Percentiles rank a stretch among this genome's conserved stretches.
phyloP scores from a whole-genome alignment of 768 basidiomycete species.

The Pleurotus pulmonarius region DNA sequence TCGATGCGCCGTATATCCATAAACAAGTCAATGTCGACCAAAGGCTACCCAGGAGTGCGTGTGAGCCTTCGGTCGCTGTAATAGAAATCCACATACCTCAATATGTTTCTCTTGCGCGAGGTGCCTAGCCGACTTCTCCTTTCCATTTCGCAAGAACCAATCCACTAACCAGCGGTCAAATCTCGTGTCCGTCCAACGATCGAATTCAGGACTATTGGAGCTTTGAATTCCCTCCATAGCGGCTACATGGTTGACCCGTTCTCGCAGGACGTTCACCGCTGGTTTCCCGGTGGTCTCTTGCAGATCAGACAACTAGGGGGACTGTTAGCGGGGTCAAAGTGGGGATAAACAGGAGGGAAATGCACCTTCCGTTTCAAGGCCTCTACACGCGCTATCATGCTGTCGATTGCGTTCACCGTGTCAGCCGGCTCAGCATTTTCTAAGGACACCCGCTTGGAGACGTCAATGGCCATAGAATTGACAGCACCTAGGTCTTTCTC shows the following conservation, averaged over 20 bases:
- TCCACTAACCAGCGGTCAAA: slow-evolving; percentile 91
- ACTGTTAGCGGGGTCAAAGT: background rate
- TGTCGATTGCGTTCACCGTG: slow-evolving; percentile 59
- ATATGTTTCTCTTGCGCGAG: slow-evolving; percentile 77
- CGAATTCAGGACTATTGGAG: slow-evolving; percentile 53
- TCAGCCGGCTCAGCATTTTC: slow-evolving; percentile 44
- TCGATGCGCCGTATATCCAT: slow-evolving; percentile 87
- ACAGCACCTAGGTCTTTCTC: slow-evolving; percentile 73
- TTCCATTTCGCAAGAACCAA: slow-evolving; percentile 81
- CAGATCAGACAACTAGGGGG: slow-evolving; percentile 40
- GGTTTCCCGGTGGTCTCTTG: slow-evolving; percentile 48
- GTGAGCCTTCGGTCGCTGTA: background rate
- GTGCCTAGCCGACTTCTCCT: slow-evolving; percentile 69
- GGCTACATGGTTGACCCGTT: slow-evolving; percentile 71
- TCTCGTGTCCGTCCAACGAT: slow-evolving; percentile 74
- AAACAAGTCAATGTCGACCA: slow-evolving; percentile 91
- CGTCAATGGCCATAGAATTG: slow-evolving; percentile 53
- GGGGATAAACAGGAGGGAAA: background rate
- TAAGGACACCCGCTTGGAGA: slow-evolving; percentile 42
- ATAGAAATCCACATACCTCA: slow-evolving; percentile 50
- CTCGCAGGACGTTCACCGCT: slow-evolving; percentile 70
- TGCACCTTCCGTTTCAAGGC: slow-evolving; percentile 85
- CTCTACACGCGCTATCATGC: slow-evolving; percentile 73
- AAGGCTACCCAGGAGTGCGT: slow-evolving; percentile 42
- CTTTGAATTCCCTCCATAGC: slow-evolving; percentile 53